Conservation (phyloP, 2,329 filamentous ascomycete genomes). For the Fusarium hostae region DNA sequence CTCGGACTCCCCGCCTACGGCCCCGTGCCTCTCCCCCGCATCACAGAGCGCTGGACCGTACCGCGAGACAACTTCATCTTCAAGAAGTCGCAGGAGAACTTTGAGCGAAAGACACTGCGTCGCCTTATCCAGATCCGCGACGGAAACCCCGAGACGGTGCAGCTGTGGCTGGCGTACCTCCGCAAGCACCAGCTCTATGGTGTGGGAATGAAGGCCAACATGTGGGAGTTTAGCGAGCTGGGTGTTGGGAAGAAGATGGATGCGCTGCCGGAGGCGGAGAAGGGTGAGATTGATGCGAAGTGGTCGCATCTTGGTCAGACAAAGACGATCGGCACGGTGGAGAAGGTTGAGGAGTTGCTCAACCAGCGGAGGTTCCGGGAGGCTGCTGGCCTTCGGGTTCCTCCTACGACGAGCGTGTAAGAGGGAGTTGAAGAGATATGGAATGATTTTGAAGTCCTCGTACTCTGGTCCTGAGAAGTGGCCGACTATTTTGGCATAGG, state of each 20-base stretch:
- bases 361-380: slow-evolving; percentile 61
- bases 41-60: slow-evolving; percentile 94
- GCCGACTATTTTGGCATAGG: slow-evolving; percentile 8
- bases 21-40: slow-evolving; percentile 85
- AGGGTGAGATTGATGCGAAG: slow-evolving; percentile 57
- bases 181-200: slow-evolving; percentile 93
- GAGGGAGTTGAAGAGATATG: not conserved
- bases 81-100: slow-evolving; percentile 99
- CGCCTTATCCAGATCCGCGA: slow-evolving; percentile 93
- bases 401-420: slow-evolving; percentile 38
- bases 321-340: slow-evolving; percentile 60
- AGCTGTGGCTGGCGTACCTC: slow-evolving; percentile 92
- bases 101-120: slow-evolving; percentile 88
- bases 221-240: slow-evolving; percentile 86
- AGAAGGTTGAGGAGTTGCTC: slow-evolving; percentile 68
- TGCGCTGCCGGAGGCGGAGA: slow-evolving; percentile 32
- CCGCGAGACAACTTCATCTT: slow-evolving; percentile 89
- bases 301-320: slow-evolving; percentile 68
- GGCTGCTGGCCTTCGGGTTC: slow-evolving; percentile 45
- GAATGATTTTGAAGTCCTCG: not conserved
- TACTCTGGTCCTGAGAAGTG: slow-evolving; percentile 5
- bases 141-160: slow-evolving; percentile 86
- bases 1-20: slow-evolving; percentile 86
- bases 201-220: slow-evolving; percentile 98
- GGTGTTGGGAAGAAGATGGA: slow-evolving; percentile 55